A percentile compares a stretch with the other conserved stretches of the same genome.
Conservation (phyloP, 179 eudicot species). For the Nepenthes alata region DNA sequence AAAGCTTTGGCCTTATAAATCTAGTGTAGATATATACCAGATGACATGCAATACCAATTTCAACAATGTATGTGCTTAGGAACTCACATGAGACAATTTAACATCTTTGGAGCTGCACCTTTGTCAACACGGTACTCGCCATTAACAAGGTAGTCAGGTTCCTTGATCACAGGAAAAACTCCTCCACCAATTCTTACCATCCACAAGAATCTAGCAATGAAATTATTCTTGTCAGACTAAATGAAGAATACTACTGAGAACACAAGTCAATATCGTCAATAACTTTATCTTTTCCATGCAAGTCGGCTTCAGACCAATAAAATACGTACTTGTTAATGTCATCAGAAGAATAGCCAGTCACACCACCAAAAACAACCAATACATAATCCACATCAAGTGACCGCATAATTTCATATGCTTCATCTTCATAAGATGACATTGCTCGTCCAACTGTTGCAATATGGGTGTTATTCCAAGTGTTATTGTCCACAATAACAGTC, state of each 20-base stretch:
- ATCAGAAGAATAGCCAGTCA: conserved; percentile 95
- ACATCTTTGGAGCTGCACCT: conserved; percentile 56
- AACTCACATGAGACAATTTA: conserved; percentile 49
- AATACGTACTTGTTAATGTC: conserved; percentile 82
- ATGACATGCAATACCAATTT: no score
- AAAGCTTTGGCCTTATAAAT: no score
- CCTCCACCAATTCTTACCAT: conserved; percentile 99
- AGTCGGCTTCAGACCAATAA: background rate
- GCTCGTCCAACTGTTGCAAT: conserved; percentile 98
- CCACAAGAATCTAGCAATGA: conserved; percentile 66
- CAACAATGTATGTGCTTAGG: background rate
- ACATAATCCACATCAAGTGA: conserved; percentile 97
- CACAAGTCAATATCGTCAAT: background rate
- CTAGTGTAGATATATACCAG: no score
- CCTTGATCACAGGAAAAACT: conserved; percentile 92
- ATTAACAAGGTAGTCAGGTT: conserved; percentile 88
- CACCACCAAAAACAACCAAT: conserved; percentile 95
- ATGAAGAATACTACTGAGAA: background rate
- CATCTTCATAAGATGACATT: conserved; percentile 94
- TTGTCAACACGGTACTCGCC: conserved; percentile 67
- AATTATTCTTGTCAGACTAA: background rate
- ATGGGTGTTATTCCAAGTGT: conserved; percentile 98
- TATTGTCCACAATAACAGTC: conserved; percentile 94
- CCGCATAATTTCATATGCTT: conserved; percentile 90
- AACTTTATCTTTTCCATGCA: background rate